phyloP scores from a whole-genome alignment of 306 rosid species.

The Ormosia emarginata region DNA sequence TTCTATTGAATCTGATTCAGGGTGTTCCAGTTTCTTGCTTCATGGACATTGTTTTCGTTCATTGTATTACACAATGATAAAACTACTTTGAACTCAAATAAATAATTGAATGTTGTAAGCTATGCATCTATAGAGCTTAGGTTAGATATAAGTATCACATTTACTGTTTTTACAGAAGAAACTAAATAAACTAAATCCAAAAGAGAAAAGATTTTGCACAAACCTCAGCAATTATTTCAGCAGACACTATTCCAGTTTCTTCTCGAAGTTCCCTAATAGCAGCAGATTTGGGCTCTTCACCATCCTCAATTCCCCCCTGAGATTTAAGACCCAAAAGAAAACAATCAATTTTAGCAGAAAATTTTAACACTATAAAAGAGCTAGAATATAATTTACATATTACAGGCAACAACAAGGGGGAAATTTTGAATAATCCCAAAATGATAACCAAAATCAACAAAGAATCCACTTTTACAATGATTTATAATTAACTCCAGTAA shows the following conservation, averaged over 20 bases:
- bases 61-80: not conserved
- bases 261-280: slow-evolving; percentile 86
- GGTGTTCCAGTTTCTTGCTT: not conserved
- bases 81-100: not conserved
- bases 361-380: not conserved
- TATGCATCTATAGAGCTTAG: not conserved
- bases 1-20: not conserved
- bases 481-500: not conserved
- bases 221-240: slow-evolving; percentile 82
- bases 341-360: slow-evolving; percentile 13
- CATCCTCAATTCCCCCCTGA: slow-evolving; percentile 95
- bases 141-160: not conserved
- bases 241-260: slow-evolving; percentile 91
- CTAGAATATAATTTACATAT: not conserved
- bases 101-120: not conserved
- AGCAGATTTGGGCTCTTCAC: slow-evolving; percentile 87
- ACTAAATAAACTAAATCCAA: slow-evolving; percentile 18
- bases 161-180: not conserved
- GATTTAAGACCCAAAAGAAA: slow-evolving; percentile 17
- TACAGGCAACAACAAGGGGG: not conserved
- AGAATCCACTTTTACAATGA: not conserved
- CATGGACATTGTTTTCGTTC: not conserved
- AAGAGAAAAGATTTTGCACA: slow-evolving; percentile 3
- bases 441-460: not conserved
- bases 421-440: not conserved